Evolutionary conservation across 2,329 filamentous ascomycete genomes (phyloP).

Genomic region (Fusarium miscanthi): DNA sequence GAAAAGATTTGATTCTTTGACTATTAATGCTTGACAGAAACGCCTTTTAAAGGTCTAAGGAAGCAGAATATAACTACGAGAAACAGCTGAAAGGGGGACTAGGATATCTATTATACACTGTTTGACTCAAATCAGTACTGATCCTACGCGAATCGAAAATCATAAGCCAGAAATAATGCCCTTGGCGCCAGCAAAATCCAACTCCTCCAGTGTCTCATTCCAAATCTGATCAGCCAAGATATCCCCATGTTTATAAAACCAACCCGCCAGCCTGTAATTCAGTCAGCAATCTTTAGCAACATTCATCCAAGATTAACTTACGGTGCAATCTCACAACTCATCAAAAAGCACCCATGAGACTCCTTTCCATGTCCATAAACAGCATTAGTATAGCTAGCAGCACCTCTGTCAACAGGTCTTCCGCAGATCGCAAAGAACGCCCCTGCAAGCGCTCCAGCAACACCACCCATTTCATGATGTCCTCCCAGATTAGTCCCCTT

Average conservation of each 20-base stretch:
- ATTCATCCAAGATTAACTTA: background rate
- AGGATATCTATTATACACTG: background rate
- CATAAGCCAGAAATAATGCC: background rate
- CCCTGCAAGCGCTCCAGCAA: background rate
- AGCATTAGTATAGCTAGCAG: constrained; percentile 61
- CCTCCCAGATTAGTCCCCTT: constrained; percentile 43
- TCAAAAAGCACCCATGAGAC: constrained; percentile 63
- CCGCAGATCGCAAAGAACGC: constrained; percentile 38
- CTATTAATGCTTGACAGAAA: background rate
- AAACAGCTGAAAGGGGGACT: background rate
- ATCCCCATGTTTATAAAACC: constrained; percentile 30
- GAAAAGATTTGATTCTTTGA: too few species aligned
- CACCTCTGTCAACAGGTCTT: constrained; percentile 53
- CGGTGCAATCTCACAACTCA: constrained; percentile 55
- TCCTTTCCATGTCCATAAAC: constrained; percentile 58
- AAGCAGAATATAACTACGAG: rapidly evolving
- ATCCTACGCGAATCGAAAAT: too few species aligned
- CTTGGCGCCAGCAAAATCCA: constrained; percentile 5
- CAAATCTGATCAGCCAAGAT: constrained; percentile 27
- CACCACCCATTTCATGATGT: constrained; percentile 14
- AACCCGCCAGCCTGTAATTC: constrained; percentile 20
- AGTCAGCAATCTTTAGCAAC: background rate
- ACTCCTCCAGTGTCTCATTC: constrained; percentile 29
- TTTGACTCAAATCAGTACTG: too few species aligned
- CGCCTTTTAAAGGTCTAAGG: rapidly evolving